Conservation (phyloP, 768 basidiomycete species). For the Tremella fuciformis region DNA sequence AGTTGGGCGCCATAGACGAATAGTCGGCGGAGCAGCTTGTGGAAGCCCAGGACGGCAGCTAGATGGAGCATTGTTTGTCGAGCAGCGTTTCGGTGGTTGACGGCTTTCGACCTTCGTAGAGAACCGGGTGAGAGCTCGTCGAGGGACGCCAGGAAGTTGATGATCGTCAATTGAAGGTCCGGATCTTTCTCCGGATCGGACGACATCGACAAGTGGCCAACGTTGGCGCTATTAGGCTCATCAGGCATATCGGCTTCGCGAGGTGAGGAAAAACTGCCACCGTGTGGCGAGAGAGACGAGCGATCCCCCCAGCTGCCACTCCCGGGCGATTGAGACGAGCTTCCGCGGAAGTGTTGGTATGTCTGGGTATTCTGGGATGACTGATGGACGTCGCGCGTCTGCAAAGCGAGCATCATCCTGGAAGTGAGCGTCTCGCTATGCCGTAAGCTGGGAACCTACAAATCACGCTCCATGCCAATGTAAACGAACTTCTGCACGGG, state of each 20-base stretch:
- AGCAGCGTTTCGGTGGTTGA: conserved; percentile 67
- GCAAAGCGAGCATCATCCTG: conserved; percentile 39
- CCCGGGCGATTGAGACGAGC: conserved; percentile 18
- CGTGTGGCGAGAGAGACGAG: conserved; percentile 28
- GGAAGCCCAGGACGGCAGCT: conserved; percentile 73
- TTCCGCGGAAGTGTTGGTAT: conserved; percentile 35
- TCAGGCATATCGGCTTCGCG: too few relatives aligned
- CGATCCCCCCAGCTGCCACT: conserved; percentile 32
- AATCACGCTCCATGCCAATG: conserved; percentile 35
- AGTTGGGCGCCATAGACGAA: conserved; percentile 70
- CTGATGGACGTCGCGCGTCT: conserved; percentile 38
- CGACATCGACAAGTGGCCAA: not conserved
- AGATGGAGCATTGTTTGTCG: conserved; percentile 89
- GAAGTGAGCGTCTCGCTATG: not conserved
- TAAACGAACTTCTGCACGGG: conserved; percentile 35
- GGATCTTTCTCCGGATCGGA: conserved; percentile 40
- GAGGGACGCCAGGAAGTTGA: conserved; percentile 75
- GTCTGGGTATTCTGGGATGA: conserved; percentile 37
- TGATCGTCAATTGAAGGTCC: conserved; percentile 66
- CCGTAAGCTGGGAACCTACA: conserved; percentile 28
- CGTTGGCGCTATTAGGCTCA: too few relatives aligned
- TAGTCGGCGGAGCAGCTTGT: conserved; percentile 68
- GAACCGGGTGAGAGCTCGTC: conserved; percentile 57
- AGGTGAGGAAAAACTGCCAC: not conserved
- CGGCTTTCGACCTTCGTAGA: conserved; percentile 58